A percentile compares a stretch with the other conserved stretches of the same genome.
These are phyloP conservation scores for Pseudocercospora crystallina DNA, from an alignment of 2,329 filamentous ascomycete species.

Conservation along the genomic window DNA sequence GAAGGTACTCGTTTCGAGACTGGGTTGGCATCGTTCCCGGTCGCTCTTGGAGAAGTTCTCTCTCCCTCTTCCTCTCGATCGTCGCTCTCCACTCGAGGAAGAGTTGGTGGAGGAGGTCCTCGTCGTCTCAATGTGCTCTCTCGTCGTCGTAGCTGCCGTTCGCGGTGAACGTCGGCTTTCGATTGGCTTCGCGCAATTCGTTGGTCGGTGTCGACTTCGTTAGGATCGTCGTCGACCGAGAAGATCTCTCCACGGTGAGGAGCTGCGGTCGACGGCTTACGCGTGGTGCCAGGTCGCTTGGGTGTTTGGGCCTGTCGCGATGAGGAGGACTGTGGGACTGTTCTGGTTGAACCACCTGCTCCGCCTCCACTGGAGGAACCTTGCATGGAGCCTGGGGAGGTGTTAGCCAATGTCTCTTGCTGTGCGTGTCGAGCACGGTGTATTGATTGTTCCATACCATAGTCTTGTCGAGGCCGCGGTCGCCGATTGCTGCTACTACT, in stretches of 20 bases:
- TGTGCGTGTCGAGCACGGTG: not conserved
- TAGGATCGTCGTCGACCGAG: conserved; percentile 83
- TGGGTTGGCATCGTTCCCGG: conserved; percentile 26
- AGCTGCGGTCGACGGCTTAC: conserved; percentile 70
- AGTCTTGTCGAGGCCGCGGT: conserved; percentile 29
- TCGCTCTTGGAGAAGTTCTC: conserved; percentile 24
- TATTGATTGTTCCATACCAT: conserved; percentile 22
- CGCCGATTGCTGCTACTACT: conserved; percentile 16
- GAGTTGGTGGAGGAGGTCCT: conserved; percentile 43
- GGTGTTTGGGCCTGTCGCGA: conserved; percentile 36
- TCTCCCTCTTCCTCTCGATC: conserved; percentile 43
- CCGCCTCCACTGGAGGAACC: conserved; percentile 19
- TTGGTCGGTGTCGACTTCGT: conserved; percentile 73
- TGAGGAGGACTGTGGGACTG: conserved; percentile 17
- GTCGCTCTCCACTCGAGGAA: conserved; percentile 52
- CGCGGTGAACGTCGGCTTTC: conserved; percentile 19
- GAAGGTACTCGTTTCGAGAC: conserved; percentile 8
- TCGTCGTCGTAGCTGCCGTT: conserved; percentile 46
- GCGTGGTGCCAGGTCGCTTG: conserved; percentile 73
- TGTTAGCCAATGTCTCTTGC: conserved; percentile 9
- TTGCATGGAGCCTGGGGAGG: conserved; percentile 25
- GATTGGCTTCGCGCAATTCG: conserved; percentile 41
- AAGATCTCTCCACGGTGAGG: conserved; percentile 83
- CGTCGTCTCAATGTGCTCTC: conserved; percentile 54
- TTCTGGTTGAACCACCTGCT: conserved; percentile 12